These are phyloP conservation scores for Thelonectria rubi DNA, from an alignment of 2,329 filamentous ascomycete genomes.

Conservation along the genomic window DNA sequence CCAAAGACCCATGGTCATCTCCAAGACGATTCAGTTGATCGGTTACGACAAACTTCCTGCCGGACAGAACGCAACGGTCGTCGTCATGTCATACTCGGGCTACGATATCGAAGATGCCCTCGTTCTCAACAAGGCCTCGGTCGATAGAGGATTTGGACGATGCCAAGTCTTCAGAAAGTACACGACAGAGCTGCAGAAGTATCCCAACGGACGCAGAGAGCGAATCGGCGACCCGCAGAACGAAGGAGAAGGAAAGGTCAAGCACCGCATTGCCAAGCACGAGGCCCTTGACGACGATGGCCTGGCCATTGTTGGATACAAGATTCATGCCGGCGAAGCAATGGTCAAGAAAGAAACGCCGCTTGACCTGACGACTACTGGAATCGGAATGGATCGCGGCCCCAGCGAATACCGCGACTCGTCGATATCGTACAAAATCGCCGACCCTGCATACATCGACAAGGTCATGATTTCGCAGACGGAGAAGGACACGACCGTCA, in stretches of 20 bases:
- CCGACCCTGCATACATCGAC: slow-evolving; percentile 90
- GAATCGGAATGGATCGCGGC: slow-evolving; percentile 73
- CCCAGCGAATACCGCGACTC: slow-evolving; percentile 72
- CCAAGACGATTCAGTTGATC: slow-evolving; percentile 93
- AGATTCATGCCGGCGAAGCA: slow-evolving; percentile 79
- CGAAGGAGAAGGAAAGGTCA: slow-evolving; percentile 68
- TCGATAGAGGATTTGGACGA: slow-evolving; percentile 92
- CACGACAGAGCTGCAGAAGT: slow-evolving; percentile 84
- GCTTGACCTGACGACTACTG: slow-evolving; percentile 76
- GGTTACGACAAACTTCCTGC: slow-evolving; percentile 98
- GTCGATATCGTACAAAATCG: slow-evolving; percentile 80
- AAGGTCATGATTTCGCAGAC: slow-evolving; percentile 95
- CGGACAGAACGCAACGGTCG: slow-evolving; percentile 95
- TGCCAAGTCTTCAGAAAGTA: slow-evolving; percentile 99
- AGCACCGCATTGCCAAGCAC: slow-evolving; percentile 72
- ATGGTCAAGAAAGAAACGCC: slow-evolving; percentile 93
- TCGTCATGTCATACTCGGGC: slow-evolving; percentile 98
- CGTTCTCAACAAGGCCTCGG: slow-evolving; percentile 94
- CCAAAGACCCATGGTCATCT: slow-evolving; percentile 97
- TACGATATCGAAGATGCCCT: slow-evolving; percentile 99
- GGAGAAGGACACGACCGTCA: slow-evolving; percentile 83
- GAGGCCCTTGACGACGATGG: slow-evolving; percentile 84
- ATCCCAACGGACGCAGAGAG: slow-evolving; percentile 80
- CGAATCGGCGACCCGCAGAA: slow-evolving; percentile 68
- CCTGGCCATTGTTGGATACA: slow-evolving; percentile 84